phyloP scores from a whole-genome alignment of 257 asterid species.

The Rehmannia glutinosa region DNA sequence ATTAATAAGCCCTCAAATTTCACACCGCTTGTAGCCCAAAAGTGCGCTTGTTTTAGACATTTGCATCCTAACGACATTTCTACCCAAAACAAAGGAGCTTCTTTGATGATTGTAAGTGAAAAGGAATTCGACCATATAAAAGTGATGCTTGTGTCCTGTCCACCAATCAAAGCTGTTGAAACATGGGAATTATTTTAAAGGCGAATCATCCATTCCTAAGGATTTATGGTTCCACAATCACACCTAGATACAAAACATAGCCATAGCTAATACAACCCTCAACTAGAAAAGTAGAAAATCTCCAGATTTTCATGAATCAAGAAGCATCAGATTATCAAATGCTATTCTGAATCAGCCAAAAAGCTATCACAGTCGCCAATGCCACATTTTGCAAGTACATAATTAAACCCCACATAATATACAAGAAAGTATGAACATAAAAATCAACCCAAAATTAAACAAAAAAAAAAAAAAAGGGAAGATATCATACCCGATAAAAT shows the following conservation, averaged over 20 bases:
- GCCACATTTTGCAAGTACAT: neutral
- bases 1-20: neutral
- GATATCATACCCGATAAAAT: neutral
- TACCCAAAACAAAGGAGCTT: neutral
- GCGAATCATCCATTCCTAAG: neutral
- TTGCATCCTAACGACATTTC: neutral
- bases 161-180: neutral
- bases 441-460: neutral
- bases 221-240: neutral
- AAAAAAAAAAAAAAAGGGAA: too few relatives aligned
- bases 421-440: neutral
- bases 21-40: neutral
- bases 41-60: neutral
- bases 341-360: neutral
- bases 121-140: neutral
- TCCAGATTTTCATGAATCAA: neutral
- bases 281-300: neutral
- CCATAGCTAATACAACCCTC: neutral
- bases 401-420: neutral
- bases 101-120: neutral
- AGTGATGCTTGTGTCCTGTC: neutral
- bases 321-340: neutral
- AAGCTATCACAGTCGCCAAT: neutral
- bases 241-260: neutral
- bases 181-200: neutral